phyloP scores from a whole-genome alignment of 257 asterid species.

The Cordia subcordata region DNA sequence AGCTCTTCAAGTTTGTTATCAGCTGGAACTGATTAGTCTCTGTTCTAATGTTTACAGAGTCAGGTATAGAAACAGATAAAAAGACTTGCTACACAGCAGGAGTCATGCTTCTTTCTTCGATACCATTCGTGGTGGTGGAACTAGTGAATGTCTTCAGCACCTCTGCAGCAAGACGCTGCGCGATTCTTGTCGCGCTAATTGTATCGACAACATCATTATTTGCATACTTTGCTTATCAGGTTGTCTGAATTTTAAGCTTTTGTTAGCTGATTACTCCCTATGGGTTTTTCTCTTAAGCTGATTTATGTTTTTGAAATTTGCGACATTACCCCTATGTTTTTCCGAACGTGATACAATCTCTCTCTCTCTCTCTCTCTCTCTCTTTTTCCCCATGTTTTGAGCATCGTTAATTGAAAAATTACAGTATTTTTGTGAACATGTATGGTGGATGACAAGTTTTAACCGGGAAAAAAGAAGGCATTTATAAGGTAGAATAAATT shows the following conservation, averaged over 20 bases:
- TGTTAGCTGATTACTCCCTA: not conserved
- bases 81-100: constrained; percentile 44
- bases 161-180: constrained; percentile 14
- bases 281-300: not conserved
- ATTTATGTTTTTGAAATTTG: not conserved
- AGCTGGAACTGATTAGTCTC: not conserved
- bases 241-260: constrained; percentile 3
- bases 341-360: too few relatives aligned
- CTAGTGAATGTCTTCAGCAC: constrained; percentile 22
- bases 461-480: too few relatives aligned
- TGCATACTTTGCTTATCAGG: constrained; percentile 64
- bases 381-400: too few relatives aligned
- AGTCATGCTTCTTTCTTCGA: constrained; percentile 45
- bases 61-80: constrained; percentile 37
- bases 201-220: constrained; percentile 37
- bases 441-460: too few relatives aligned
- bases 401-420: too few relatives aligned
- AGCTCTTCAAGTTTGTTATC: not conserved
- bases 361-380: too few relatives aligned
- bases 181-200: constrained; percentile 31
- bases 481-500: too few relatives aligned
- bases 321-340: too few relatives aligned
- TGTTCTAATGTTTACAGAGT: constrained; percentile 25
- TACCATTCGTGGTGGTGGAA: constrained; percentile 44
- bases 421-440: too few relatives aligned